These are phyloP conservation scores for Orbilia brochopaga DNA, from an alignment of 2,329 filamentous ascomycete genomes.

Conservation along the genomic window DNA sequence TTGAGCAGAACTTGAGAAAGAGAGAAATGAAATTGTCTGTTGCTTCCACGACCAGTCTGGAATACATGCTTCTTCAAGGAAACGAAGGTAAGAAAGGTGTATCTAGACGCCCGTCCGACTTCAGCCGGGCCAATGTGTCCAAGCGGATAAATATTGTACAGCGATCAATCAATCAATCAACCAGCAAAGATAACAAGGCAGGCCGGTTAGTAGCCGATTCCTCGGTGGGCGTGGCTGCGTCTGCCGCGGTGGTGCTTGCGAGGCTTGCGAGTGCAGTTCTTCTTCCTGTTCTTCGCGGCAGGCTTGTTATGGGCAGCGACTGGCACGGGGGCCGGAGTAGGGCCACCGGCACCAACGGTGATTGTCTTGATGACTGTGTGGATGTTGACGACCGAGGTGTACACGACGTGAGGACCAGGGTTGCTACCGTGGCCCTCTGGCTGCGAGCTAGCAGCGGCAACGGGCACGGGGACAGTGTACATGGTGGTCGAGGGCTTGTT, in stretches of 20 bases:
- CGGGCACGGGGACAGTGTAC: not conserved
- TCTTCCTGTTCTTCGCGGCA: slow-evolving; percentile 11
- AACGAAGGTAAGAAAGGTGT: slow-evolving; percentile 19
- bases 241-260: slow-evolving; percentile 22
- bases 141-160: slow-evolving; percentile 38
- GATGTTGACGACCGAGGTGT: slow-evolving; percentile 8
- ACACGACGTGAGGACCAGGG: slow-evolving; percentile 13
- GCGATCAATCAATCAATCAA: too few relatives aligned
- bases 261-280: slow-evolving; percentile 25
- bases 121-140: slow-evolving; percentile 29
- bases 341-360: slow-evolving; percentile 2
- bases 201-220: slow-evolving; percentile 22
- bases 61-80: slow-evolving; percentile 37
- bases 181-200: not conserved
- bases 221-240: slow-evolving; percentile 11
- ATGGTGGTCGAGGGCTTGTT: slow-evolving; percentile 16
- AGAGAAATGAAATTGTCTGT: not conserved
- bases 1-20: not conserved
- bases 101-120: slow-evolving; percentile 1
- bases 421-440: slow-evolving; percentile 7
- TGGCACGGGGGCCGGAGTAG: slow-evolving; percentile 1
- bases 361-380: slow-evolving; percentile 26
- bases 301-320: not conserved
- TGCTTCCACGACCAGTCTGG: slow-evolving; percentile 25
- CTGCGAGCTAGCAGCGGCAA: slow-evolving; percentile 16